Conservation (phyloP, 2,329 filamentous ascomycete species). For the Gaeumannomyces sp. region DNA sequence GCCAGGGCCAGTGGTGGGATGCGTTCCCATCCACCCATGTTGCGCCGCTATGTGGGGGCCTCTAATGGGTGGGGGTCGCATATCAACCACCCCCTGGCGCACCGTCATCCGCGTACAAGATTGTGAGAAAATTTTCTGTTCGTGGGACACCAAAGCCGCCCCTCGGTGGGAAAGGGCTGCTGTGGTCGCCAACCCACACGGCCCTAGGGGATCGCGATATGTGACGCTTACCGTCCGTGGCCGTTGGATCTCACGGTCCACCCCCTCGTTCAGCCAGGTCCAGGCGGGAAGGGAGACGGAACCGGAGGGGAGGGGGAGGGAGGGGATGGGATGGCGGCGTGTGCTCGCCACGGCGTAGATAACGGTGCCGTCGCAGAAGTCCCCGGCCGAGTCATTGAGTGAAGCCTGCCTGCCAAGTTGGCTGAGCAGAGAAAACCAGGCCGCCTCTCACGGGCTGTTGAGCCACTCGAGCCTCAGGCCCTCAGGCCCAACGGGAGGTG, state of each 20-base stretch:
- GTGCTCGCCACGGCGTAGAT: neutral
- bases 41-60: constrained; percentile 20
- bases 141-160: neutral
- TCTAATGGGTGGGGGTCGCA: constrained; percentile 15
- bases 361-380: neutral
- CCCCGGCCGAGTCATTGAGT: constrained; percentile 16
- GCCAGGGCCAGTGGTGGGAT: neutral
- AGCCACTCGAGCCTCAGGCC: constrained; percentile 6
- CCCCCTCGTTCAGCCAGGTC: too few relatives aligned
- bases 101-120: neutral
- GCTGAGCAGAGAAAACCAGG: neutral
- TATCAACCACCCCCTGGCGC: constrained; percentile 7
- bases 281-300: too few relatives aligned
- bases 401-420: neutral
- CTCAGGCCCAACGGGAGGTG: neutral
- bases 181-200: neutral
- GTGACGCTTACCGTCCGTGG: neutral
- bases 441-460: neutral
- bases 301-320: neutral
- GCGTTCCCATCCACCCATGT: neutral
- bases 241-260: neutral
- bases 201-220: neutral
- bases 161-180: neutral
- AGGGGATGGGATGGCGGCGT: neutral
- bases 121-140: constrained; percentile 1